Evolutionary conservation across 2,329 filamentous ascomycete genomes (phyloP), one percentile per base, ranked within the genome.

Genomic region (Neocucurbitaria cava): DNA sequence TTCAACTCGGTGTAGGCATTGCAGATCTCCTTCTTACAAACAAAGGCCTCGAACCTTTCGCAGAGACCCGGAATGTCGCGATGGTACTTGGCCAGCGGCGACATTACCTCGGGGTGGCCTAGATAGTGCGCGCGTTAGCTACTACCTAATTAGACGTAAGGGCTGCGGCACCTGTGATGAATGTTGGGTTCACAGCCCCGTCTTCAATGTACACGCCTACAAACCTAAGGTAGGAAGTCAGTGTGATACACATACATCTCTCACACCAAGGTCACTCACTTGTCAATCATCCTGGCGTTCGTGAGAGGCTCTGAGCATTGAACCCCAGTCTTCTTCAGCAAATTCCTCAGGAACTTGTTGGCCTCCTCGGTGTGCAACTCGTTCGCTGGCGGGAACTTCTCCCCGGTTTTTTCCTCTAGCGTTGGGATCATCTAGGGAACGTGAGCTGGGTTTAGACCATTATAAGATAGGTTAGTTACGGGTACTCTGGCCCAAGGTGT

Each of bases 1-100:
- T 96, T 96, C 85, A 99, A 88, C 86, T 99, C 95, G 35, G 94
- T 98, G 81, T 97, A 96, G 5, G 93, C 93, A 73, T 99, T 98
- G 71, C 89, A 89, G 65, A 98, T 97, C 76, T 98, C 94, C 86
- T 95, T 96, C 84, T 92, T 96, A 83, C 89, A 92, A 41, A 97
- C 95, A 66, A 99, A 99, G 10, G 91, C 93, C 80, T 99, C 95
- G 77, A 98, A 98, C 50, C 95, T 90, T 82, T 99, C 95, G 76
- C 92, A 97, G 91, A 99, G 64, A 68, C 66, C 95, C 9, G 24
- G 9, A 26, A 26, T 86, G 42, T 83, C 79, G 63, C 95, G 90
- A 79, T 97, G 91, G 77, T 93, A 93, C 85, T 99, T 99, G 82
- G 95, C 95, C 17, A 99, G 84, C 8, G 95, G 95, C 15, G 91